Conservation (phyloP, 441 rosid species). For the Eutrema salsugineum region DNA sequence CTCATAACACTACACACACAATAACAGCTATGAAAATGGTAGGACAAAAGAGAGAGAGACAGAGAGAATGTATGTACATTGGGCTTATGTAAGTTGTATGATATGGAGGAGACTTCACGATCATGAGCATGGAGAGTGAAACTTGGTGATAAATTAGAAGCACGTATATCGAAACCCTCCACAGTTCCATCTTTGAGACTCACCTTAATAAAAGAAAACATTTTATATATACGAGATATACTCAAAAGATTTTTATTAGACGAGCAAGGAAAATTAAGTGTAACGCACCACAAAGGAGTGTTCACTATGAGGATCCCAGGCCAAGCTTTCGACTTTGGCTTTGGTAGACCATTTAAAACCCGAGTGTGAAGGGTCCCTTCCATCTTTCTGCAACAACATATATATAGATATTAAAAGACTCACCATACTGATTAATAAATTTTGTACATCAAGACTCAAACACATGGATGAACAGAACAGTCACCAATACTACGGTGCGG, state of each 20-base stretch:
- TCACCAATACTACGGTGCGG: constrained; percentile 67
- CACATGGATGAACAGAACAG: neutral
- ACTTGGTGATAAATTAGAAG: constrained; percentile 44
- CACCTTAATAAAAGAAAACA: constrained; percentile 29
- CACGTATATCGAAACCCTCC: constrained; percentile 66
- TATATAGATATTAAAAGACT: neutral
- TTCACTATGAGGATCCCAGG: constrained; percentile 76
- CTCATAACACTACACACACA: neutral
- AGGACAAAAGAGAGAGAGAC: neutral
- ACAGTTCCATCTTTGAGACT: constrained; percentile 81
- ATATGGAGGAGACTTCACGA: constrained; percentile 43
- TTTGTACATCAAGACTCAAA: neutral
- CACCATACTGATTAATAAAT: neutral
- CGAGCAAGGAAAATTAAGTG: constrained; percentile 9
- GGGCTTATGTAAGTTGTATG: constrained; percentile 42
- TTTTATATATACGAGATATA: neutral
- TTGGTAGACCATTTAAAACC: constrained; percentile 63
- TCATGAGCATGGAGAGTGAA: constrained; percentile 67
- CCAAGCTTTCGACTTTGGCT: constrained; percentile 73
- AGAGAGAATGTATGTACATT: constrained; percentile 30
- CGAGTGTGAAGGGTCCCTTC: constrained; percentile 60
- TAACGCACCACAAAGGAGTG: constrained; percentile 72
- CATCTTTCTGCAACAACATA: constrained; percentile 60
- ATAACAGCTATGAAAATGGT: neutral
- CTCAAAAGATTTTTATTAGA: neutral